Evolutionary conservation across 495 filamentous ascomycete species (phyloP), one percentile per base, ranked within the genome.

Genomic region (Trichoderma gamsii): DNA sequence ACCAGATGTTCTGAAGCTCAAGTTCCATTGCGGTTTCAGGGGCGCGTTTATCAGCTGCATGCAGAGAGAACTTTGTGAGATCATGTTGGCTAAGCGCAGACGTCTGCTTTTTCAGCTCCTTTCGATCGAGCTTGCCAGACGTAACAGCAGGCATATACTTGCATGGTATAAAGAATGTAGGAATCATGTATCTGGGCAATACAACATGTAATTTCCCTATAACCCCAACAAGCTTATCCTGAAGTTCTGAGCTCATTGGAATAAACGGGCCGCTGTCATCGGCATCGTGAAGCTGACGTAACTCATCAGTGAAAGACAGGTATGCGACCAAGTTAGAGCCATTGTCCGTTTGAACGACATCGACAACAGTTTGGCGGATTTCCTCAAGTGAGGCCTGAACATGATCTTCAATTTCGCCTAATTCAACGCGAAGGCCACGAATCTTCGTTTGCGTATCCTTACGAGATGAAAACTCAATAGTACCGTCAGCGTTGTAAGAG

Each of bases 121-220:
- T 80, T 6, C 87, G 82, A 69, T 89, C 85, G 7, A 83, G 79
- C 72, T 89, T 89, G 3, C n/a, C n/a, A 25, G 38, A 41, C 23
- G 64, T 27, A 35, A 23, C 23, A 16, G 2, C 8, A 12, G 64
- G 64, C 64, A 65, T 65, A n/a, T 65, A 65, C 1, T n/a, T 46
- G 64, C 64, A 65, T 18, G 64, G 21, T 32, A 88, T 80, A 72
- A 81, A 89, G 0, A 83, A 73, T 5, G 82, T 76, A 3, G 87
- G 87, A 63, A 88, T 77, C 86, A 89, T 88, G 70, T 84, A 83
- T 4, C 71, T 21, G 2, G 80, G 79, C 0, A 82, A 43, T 18
- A 49, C 41, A 4, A 69, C 67, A 7, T 69, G 66, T 1, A 88
- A 71, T 11, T 76, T 44, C 74, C 77, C 64, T 81, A 73, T 12